Conservation (phyloP, 768 basidiomycete species). For the Gyrodon lividus region DNA sequence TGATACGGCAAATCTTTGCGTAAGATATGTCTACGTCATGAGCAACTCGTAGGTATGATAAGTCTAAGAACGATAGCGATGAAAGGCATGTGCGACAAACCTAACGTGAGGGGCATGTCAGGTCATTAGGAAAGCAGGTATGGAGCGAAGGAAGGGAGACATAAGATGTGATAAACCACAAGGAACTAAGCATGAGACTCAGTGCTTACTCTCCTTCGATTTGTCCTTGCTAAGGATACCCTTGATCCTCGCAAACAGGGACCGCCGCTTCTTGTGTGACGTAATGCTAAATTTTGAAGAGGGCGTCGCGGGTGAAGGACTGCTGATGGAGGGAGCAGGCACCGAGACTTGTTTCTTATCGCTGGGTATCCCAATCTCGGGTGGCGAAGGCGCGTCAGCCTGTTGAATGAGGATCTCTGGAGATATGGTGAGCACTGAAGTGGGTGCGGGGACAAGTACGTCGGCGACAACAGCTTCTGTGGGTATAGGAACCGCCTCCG, state of each 20-base stretch:
- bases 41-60: slow-evolving; percentile 19
- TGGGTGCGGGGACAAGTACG: not conserved
- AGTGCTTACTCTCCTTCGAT: slow-evolving; percentile 33
- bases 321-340: not conserved
- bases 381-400: not conserved
- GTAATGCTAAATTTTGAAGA: slow-evolving; percentile 38
- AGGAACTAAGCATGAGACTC: not conserved
- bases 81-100: slow-evolving; percentile 6
- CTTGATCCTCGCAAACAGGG: slow-evolving; percentile 54
- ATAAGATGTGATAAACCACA: not conserved
- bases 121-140: slow-evolving; percentile 13
- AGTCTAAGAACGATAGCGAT: slow-evolving; percentile 15
- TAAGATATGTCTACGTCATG: not conserved
- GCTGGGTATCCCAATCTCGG: not conserved
- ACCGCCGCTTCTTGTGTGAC: slow-evolving; percentile 49
- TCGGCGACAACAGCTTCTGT: not conserved
- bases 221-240: slow-evolving; percentile 53
- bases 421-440: not conserved
- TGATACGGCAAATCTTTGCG: slow-evolving; percentile 4
- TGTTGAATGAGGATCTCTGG: not conserved
- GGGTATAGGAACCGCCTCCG: not conserved
- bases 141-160: not conserved
- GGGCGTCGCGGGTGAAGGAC: slow-evolving; percentile 20
- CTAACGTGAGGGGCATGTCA: slow-evolving; percentile 17
- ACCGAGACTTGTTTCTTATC: not conserved